Evolutionary conservation across 768 basidiomycete species (phyloP), one percentile per base, ranked within the genome.

Genomic region (Calocybe indica): DNA sequence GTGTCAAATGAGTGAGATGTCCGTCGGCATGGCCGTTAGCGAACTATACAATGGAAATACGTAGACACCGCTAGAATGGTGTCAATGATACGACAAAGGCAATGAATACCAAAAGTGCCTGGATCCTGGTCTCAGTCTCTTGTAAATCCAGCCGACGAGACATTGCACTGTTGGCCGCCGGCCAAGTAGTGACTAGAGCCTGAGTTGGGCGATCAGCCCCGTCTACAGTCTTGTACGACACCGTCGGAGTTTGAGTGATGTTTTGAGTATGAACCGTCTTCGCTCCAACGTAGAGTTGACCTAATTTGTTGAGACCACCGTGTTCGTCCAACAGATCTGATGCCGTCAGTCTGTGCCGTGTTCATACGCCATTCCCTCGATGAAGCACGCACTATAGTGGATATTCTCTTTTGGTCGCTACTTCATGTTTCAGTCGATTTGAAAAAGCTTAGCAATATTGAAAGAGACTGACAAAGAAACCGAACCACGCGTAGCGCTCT

Each of bases 401-500:
- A 66, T 60, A 33, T 63, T 65, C 11, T 65, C 57, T 41, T 61
- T 57, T 2, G 75, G 70, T 13, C 76, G 69, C 76, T 78, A 41
- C 36, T 46, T n/a, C 28, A 38, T 10, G 12, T 7, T 3, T 8
- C 22, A 38, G 49, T 6, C 55, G 44, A 43, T 37, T 37, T 42
- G 40, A 13, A 35, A 35, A 28, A 37, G 12, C 7, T 46, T 28
- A 13, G 32, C 39, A 43, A 40, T 49, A 48, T 53, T 40, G 56
- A 42, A 47, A 40, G 22, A 37, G 37, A 62, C 71, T 62, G 49
- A 72, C 72, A 58, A 68, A 70, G 52, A 60, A 70, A 6, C 81
- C 83, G 55, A 83, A 83, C 82, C 81, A 85, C 0, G 80, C 69
- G 54, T 83, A 83, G 13, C 80, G 72, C 54, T 83, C 82, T 13